Evolutionary conservation across 2,329 filamentous ascomycete genomes (phyloP), one percentile per base, ranked within the genome.

Genomic region (Alternaria incomplexa): DNA sequence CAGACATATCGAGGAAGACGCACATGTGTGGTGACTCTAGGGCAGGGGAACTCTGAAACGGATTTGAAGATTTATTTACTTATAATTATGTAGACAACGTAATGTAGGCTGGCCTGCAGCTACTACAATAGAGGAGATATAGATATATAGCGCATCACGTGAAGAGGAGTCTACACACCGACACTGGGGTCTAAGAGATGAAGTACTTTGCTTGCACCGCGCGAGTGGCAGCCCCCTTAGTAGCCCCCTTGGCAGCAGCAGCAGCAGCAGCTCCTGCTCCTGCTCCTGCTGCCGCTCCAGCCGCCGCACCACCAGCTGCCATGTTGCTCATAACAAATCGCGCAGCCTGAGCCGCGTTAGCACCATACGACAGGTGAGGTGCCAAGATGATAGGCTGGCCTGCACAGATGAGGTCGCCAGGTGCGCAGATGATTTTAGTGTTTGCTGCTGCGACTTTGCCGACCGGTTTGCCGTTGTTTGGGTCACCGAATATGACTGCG

Each of bases 401-500:
- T 1, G 70, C 66, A 53, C 78, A 81, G 43, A 80, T 80, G 45
- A 74, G 61, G 58, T 80, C 79, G 12, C 74, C 74, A 4, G 61
- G 65, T 26, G 79, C 76, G 52, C 78, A 81, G 22, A 80, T 73
- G 44, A 78, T 69, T 46, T 75, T 73, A 7, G 75, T 76, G 36
- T 76, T 75, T 17, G 70, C 69, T 36, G 72, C 67, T n/a, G 73
- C 54, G 20, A 80, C 68, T 13, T 69, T 70, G n/a, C 73, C 75
- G 13, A 80, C 73, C 5, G 78, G 40, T 23, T 79, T 52, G 7
- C 76, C 76, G 26, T 79, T 75, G 56, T 79, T 66, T 61, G 79
- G 78, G 63, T 81, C 79, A 15, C 79, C 79, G 45, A 81, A 80
- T 50, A 80, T 78, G 36, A 79, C 74, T 1, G 74, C 74, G 11